Conservation (phyloP, 2,329 filamentous ascomycete species). For the Fusarium hostae region DNA sequence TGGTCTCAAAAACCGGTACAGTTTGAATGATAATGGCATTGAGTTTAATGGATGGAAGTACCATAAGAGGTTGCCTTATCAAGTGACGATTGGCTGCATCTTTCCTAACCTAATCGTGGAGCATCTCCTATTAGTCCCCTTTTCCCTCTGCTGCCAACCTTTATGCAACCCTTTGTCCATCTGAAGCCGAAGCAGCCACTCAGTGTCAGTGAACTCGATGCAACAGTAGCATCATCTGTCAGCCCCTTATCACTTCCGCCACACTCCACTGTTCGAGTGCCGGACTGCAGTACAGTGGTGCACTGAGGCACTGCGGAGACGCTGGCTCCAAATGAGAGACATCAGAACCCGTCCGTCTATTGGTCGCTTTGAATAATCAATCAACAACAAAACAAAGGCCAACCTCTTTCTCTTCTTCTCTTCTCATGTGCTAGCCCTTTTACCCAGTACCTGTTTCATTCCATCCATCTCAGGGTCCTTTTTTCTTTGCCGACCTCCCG, state of each 20-base stretch:
- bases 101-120: conserved; percentile 21
- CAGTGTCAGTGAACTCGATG: conserved; percentile 20
- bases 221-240: conserved; percentile 11
- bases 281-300: background rate
- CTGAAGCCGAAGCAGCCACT: conserved; percentile 27
- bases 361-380: conserved; percentile 28
- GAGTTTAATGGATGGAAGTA: background rate
- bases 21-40: background rate
- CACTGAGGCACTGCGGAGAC: conserved; percentile 1
- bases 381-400: conserved; percentile 39
- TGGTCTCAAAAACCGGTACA: background rate
- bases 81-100: conserved; percentile 19
- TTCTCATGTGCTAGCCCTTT: conserved; percentile 17
- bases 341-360: background rate
- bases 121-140: conserved; percentile 16
- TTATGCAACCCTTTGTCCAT: conserved; percentile 15
- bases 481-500: background rate
- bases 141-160: conserved; percentile 21
- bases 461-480: conserved; percentile 24
- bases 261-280: conserved; percentile 12
- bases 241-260: conserved; percentile 28
- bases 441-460: conserved; percentile 28
- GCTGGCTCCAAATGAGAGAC: conserved; percentile 15
- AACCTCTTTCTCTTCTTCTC: conserved; percentile 15
- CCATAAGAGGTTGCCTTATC: background rate